Conservation (phyloP, 257 asterid genomes). For the Capsicum pubescens region DNA sequence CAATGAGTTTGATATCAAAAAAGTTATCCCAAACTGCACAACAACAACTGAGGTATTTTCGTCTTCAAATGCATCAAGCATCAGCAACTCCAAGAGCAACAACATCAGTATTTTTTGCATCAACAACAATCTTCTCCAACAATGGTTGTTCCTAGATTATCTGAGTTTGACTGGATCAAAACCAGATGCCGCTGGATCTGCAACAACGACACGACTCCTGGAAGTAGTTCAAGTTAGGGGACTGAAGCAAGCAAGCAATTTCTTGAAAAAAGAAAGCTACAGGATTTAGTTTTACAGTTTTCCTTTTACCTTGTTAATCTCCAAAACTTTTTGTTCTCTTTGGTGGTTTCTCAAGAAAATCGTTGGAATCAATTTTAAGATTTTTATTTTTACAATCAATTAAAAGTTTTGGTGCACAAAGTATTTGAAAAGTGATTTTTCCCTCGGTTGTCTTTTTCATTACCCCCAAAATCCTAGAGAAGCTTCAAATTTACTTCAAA, state of each 20-base stretch:
- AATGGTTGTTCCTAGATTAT: slow-evolving; percentile 57
- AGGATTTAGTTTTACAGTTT: slow-evolving; percentile 80
- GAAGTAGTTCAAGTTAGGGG: slow-evolving; percentile 60
- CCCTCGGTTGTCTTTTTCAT: not conserved
- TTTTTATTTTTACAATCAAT: not conserved
- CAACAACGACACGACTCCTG: slow-evolving; percentile 76
- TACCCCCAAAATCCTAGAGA: not conserved
- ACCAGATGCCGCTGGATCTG: slow-evolving; percentile 88
- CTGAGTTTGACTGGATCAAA: slow-evolving; percentile 90
- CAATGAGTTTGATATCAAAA: slow-evolving; percentile 62
- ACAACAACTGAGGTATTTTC: not conserved
- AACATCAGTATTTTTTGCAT: slow-evolving; percentile 26
- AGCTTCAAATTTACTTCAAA: not conserved
- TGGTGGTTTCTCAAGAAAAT: slow-evolving; percentile 9
- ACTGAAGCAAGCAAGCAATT: slow-evolving; percentile 62
- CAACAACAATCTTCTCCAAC: slow-evolving; percentile 72
- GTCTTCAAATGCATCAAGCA: slow-evolving; percentile 60
- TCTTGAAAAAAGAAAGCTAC: slow-evolving; percentile 91
- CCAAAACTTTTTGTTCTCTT: not conserved
- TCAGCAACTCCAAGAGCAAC: slow-evolving; percentile 50
- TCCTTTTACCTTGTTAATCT: slow-evolving; percentile 24
- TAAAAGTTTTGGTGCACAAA: not conserved
- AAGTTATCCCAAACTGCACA: slow-evolving; percentile 33
- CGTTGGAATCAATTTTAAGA: not conserved
- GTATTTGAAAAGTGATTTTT: not conserved